Evolutionary conservation across 208 protist genomes (phyloP).

Genomic region (Leishmania lainsoni): DNA sequence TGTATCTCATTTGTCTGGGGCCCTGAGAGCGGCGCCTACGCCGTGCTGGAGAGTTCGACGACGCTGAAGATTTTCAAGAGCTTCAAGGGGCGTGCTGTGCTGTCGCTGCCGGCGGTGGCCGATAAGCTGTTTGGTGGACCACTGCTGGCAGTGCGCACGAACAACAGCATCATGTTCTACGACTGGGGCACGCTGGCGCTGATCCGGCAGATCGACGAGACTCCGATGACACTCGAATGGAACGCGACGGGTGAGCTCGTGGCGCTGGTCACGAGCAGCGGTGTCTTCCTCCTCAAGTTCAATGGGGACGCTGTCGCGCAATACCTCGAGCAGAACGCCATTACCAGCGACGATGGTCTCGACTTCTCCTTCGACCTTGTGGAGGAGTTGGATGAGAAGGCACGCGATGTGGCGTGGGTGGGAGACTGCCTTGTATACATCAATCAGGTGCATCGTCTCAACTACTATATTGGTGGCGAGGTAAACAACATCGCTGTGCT

Average conservation of each 20-base stretch:
- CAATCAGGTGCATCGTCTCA: slow-evolving; percentile 92
- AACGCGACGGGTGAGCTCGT: slow-evolving; percentile 89
- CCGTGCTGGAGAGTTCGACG: slow-evolving; percentile 87
- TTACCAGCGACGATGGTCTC: slow-evolving; percentile 92
- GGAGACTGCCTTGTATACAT: slow-evolving; percentile 98
- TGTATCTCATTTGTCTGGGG: slow-evolving; percentile 97
- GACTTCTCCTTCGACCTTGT: slow-evolving; percentile 96
- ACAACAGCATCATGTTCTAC: slow-evolving; percentile 94
- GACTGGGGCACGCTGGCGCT: slow-evolving; percentile 95
- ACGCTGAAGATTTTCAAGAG: slow-evolving; percentile 94
- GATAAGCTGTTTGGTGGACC: slow-evolving; percentile 89
- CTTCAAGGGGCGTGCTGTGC: slow-evolving; percentile 94
- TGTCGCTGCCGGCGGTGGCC: slow-evolving; percentile 62
- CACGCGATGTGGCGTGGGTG: slow-evolving; percentile 94
- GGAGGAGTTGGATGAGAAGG: slow-evolving; percentile 92
- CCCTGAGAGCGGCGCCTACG: slow-evolving; percentile 89
- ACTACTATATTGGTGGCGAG: slow-evolving; percentile 97
- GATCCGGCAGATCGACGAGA: slow-evolving; percentile 96
- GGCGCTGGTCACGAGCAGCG: slow-evolving; percentile 84
- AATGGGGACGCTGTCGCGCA: slow-evolving; percentile 84
- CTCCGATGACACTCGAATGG: slow-evolving; percentile 92
- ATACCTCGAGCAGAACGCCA: slow-evolving; percentile 64
- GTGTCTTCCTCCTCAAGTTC: slow-evolving; percentile 96
- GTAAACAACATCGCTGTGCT: slow-evolving; percentile 93
- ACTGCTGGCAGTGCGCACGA: slow-evolving; percentile 89